Base-by-base conservation (phyloP, 1,284 basidiomycete species). In the Moniliella sp. region DNA sequence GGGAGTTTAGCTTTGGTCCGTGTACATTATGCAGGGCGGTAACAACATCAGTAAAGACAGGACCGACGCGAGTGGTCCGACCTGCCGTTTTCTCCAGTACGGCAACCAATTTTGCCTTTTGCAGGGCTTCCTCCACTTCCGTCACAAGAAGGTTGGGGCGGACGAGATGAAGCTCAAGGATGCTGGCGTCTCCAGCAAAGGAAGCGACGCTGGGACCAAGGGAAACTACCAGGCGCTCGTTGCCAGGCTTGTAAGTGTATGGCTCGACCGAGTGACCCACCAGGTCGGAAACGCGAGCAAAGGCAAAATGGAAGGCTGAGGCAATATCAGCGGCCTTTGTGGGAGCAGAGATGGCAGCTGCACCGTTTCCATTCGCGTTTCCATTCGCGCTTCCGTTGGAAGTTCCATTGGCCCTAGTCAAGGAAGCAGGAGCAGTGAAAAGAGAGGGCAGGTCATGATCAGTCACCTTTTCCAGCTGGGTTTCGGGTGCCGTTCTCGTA, bases 21-120 rank as follows among this genome's bases (percentile, higher is more conserved):
- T 64, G 50, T 18, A 71, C 68, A 15, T 71, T 65, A 52, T 83
- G 79, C 28, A 84, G 63, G 4, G 76, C 73, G 34, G 67, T 70
- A 37, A 78, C 69, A 15, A 84, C 65, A 26, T 88, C 83, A 29
- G 91, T 69, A 57, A 78, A 86, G 11, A 88, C 66, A 0, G 82
- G 75, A 1, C 81, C 77, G n/a, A 80, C 88, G 62, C 83, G 83
- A 31, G 75, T 76, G 12, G 72, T 69, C 68, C 76, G 78, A 39
- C 66, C 67, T 44, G 69, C 66, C 15, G 76, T 67, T 62, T 77
- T 78, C 62, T 84, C 88, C 13, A 93, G 70, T 3, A 93, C 78
- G 30, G 91, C 67, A 34, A 94, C 70, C 28, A 72, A 73, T 28
- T 70, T 69, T 21, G 69, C 70, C 3, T 73, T 73, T 1, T 66